Base-by-base conservation (phyloP, 805 yeast species). In the Komagataella pseudopastoris region DNA sequence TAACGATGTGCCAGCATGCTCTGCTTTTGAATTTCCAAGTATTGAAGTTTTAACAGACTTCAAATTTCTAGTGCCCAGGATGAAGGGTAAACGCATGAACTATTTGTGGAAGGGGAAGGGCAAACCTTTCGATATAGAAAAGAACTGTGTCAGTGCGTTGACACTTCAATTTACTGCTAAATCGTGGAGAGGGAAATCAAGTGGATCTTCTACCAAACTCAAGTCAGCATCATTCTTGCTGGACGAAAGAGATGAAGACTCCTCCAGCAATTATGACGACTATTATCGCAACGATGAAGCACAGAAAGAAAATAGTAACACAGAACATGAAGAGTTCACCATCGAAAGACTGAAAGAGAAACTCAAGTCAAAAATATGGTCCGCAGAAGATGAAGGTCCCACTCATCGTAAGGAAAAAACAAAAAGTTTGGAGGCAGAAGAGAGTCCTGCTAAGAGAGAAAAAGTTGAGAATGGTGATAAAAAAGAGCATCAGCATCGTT, bases 61-160 rank as follows among this genome's bases (percentile, higher is more conserved):
- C 62, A 64, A 30, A n/a, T 60, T 59, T 23, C 58, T 66, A 23
- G 18, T 58, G 20, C 56, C 53, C 45, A 54, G 52, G 22, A 55
- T 59, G n/a, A 60, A 54, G 45, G 69, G 71, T 12, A 63, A 59
- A 47, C 55, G 68, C 46, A 53, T 67, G 50, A 64, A 65, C 6
- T 69, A 71, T 51, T 55, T 77, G 16, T 81, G 82, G 78, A 66
- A 65, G 47, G 78, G 76, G 3, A 76, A 74, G 57, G 84, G 81
- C 4, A 60, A 64, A 47, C 64, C 66, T 23, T 59, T 68, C 16
- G 68, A 70, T 49, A 49, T 68, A 14, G 59, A 60, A 4, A 56
- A 54, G 23, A 49, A 51, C 22, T 56, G 62, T 3, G 50, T 65
- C 8, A 39, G 49, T 6, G 39, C 39, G 12, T 16, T 44, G 8